phyloP scores from a whole-genome alignment of 805 yeast species.

The Candida michaelii region DNA sequence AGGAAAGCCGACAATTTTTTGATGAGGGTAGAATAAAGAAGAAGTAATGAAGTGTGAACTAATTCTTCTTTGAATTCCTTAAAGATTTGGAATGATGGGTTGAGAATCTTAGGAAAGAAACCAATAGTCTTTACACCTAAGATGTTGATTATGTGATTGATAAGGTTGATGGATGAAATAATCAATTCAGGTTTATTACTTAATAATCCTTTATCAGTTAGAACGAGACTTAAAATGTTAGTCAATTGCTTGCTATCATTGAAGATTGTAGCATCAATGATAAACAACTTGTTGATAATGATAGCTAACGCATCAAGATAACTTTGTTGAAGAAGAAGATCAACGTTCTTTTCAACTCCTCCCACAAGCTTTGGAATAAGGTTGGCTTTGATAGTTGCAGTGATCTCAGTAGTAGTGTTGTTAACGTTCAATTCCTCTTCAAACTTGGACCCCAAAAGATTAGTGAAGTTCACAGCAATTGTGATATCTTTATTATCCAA shows the following conservation, averaged over 20 bases:
- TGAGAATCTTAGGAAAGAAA: slow-evolving; percentile 78
- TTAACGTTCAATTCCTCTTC: slow-evolving; percentile 58
- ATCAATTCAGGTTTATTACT: slow-evolving; percentile 59
- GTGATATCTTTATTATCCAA: slow-evolving; percentile 41
- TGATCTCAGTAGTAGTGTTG: slow-evolving; percentile 40
- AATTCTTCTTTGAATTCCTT: slow-evolving; percentile 32
- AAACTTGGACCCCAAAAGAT: slow-evolving; percentile 65
- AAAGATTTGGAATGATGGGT: slow-evolving; percentile 67
- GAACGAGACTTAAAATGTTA: slow-evolving; percentile 49
- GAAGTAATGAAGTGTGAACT: slow-evolving; percentile 68
- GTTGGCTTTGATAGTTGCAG: slow-evolving; percentile 50
- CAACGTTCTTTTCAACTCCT: slow-evolving; percentile 34
- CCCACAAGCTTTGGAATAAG: slow-evolving; percentile 51
- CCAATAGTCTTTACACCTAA: slow-evolving; percentile 88
- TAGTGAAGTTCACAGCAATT: slow-evolving; percentile 60
- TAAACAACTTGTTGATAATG: slow-evolving; percentile 63
- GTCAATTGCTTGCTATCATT: slow-evolving; percentile 46
- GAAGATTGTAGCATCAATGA: slow-evolving; percentile 20
- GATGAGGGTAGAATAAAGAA: slow-evolving; percentile 70
- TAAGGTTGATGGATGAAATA: slow-evolving; percentile 71
- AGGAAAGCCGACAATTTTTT: slow-evolving; percentile 86
- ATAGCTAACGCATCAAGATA: slow-evolving; percentile 67
- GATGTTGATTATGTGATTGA: slow-evolving; percentile 66
- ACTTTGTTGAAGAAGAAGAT: slow-evolving; percentile 60
- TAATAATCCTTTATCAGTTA: slow-evolving; percentile 52